These are phyloP conservation scores for Vitis rupestris DNA, from an alignment of 164 flowering plant species.

Conservation along the genomic window DNA sequence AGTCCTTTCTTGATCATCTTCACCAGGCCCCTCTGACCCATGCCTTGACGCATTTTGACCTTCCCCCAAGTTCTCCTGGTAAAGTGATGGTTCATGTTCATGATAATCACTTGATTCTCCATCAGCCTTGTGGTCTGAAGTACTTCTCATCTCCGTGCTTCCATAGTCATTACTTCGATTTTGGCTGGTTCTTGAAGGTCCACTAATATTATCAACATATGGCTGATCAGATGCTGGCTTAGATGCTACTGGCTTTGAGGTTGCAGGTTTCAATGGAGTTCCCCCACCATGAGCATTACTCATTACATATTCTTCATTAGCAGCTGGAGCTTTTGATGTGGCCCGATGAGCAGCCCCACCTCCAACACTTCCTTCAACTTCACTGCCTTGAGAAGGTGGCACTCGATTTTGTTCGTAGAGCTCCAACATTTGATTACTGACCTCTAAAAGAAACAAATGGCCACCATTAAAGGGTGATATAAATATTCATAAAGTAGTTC, in stretches of 20 bases:
- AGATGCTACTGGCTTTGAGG: slow-evolving; percentile 30
- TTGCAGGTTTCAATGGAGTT: too few species aligned
- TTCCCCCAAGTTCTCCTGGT: slow-evolving; percentile 15
- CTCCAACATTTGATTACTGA: slow-evolving; percentile 98
- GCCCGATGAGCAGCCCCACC: slow-evolving; percentile 45
- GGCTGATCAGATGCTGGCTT: slow-evolving; percentile 32
- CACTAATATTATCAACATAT: slow-evolving; percentile 35
- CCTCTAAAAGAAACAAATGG: slow-evolving; percentile 57
- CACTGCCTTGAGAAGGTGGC: slow-evolving; percentile 74
- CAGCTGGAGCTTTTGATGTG: slow-evolving; percentile 36
- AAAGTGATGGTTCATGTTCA: too few species aligned
- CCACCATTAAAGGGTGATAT: too few species aligned
- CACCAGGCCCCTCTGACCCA: slow-evolving; percentile 26
- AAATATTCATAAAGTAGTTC: too few species aligned
- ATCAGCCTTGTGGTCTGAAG: slow-evolving; percentile 40
- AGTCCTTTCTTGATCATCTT: slow-evolving; percentile 35
- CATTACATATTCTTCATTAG: slow-evolving; percentile 40
- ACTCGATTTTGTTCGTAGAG: slow-evolving; percentile 88
- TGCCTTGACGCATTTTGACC: slow-evolving; percentile 21
- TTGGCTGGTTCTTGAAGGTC: slow-evolving; percentile 32
- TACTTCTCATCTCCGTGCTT: slow-evolving; percentile 36
- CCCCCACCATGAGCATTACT: too few species aligned
- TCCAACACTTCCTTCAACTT: slow-evolving; percentile 64
- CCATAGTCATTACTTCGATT: slow-evolving; percentile 48
- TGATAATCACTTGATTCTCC: not conserved